These are phyloP conservation scores for Ceratocystis destructans DNA, from an alignment of 2,329 filamentous ascomycete genomes.

Conservation along the genomic window DNA sequence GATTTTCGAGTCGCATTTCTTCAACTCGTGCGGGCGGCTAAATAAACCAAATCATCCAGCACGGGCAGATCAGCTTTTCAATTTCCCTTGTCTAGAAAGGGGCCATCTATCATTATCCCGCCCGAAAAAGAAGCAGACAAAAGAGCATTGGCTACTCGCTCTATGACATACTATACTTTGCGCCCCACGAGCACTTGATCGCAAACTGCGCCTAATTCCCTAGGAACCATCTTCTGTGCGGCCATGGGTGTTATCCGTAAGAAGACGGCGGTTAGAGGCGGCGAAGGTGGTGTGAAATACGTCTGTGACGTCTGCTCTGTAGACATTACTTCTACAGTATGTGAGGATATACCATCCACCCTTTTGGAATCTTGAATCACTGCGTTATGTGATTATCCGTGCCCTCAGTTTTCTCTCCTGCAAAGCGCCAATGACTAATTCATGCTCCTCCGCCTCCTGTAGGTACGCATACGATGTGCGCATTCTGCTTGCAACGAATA, in stretches of 20 bases:
- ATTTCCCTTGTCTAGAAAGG: too few species aligned
- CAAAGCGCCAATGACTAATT: neutral
- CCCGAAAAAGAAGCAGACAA: neutral
- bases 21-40: neutral
- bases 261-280: slow-evolving; percentile 75
- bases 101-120: too few species aligned
- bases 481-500: slow-evolving; percentile 76
- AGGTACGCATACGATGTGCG: slow-evolving; percentile 93
- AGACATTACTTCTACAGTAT: slow-evolving; percentile 90
- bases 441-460: neutral
- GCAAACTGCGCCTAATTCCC: neutral
- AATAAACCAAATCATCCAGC: neutral
- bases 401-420: neutral
- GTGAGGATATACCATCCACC: slow-evolving; percentile 26
- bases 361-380: neutral
- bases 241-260: slow-evolving; percentile 89
- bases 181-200: neutral
- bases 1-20: neutral
- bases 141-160: neutral
- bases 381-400: neutral
- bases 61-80: too few species aligned
- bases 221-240: neutral
- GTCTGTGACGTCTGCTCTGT: slow-evolving; percentile 95
- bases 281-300: slow-evolving; percentile 84
- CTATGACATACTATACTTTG: neutral